Evolutionary conservation across 805 yeast species (phyloP), one percentile per base, ranked within the genome.

Genomic region (Suhomyces pyralidae): DNA sequence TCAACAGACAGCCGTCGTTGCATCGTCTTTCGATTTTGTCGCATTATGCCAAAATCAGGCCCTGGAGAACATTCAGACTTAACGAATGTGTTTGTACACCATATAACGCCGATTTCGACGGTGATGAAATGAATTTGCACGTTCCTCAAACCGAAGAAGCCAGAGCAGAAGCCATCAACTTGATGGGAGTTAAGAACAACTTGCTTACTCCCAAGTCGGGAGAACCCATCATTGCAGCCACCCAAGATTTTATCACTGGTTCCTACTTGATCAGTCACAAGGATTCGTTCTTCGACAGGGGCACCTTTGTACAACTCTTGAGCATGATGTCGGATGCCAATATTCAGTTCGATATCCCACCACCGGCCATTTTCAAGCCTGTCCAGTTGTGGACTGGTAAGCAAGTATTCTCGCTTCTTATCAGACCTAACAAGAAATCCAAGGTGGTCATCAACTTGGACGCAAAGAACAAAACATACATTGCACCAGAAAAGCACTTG

Each of bases 61-160:
- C 99, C 0, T 94, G 98, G 98, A 81, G 99, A 74, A 94, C 99
- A 1, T 90, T 94, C 75, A 80, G 99, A 60, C 79, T 94, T 61
- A 94, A 94, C 67, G 98, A 94, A 71, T 94, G 99, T 86, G 99
- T 94, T 8, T 94, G 99, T 76, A 94, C 99, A 0, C 99, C 99
- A 1, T 94, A 94, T 73, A 96, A 96, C 69, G 99, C 99, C 40
- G 99, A 94, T 81, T 94, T 94, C 68, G 99, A 94, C 71, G 99
- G 99, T 73, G 99, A 94, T 73, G 99, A 94, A 71, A 94, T 94
- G 99, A 94, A 94, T 70, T 78, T 94, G 65, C 99, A 94, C 67
- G 99, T 94, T 45, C 99, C 99, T 1, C 99, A 94, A 70, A 94
- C 98, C 1, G 98, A 94, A 72, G 99, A 94, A 71, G 98, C 99